A percentile compares a stretch with the other conserved stretches of the same genome.
These are phyloP conservation scores for Botrytis medusae DNA, from an alignment of 2,329 filamentous ascomycete genomes.

Conservation along the genomic window DNA sequence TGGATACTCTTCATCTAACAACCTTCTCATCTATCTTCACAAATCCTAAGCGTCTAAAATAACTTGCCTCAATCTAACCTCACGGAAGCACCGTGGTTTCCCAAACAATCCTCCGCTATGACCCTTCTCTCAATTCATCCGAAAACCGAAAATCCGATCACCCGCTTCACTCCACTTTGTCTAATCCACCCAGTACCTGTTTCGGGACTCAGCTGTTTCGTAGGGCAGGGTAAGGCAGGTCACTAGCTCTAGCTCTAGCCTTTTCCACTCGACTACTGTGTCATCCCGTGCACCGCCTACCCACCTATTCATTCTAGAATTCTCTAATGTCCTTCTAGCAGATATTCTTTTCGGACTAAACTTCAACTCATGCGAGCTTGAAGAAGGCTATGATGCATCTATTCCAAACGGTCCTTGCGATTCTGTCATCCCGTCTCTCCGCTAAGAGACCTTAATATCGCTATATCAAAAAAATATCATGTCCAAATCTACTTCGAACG, in stretches of 20 bases:
- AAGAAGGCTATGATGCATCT: conserved; percentile 5
- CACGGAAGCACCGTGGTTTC: neutral
- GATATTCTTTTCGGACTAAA: neutral
- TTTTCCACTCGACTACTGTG: neutral
- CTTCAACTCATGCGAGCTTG: neutral
- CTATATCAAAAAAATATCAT: neutral
- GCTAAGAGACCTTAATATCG: neutral
- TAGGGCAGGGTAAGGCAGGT: conserved; percentile 15
- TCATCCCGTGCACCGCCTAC: conserved; percentile 3
- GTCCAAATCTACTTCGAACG: conserved; percentile 1
- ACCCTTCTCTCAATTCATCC: conserved; percentile 11
- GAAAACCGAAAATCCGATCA: conserved; percentile 18
- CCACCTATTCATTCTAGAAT: conserved; percentile 5
- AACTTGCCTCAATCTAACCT: neutral
- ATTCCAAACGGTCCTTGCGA: conserved; percentile 7
- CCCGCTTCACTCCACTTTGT: conserved; percentile 7
- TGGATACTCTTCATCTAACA: neutral
- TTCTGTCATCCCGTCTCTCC: conserved; percentile 3
- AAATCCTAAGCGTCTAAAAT: neutral
- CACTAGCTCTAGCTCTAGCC: neutral
- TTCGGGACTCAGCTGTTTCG: conserved; percentile 14
- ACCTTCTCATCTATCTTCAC: neutral
- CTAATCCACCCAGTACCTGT: conserved; percentile 12
- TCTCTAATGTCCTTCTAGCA: conserved; percentile 6
- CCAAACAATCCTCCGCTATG: conserved; percentile 11